phyloP scores from a whole-genome alignment of 768 basidiomycete species.

The Podaxis sp. region DNA sequence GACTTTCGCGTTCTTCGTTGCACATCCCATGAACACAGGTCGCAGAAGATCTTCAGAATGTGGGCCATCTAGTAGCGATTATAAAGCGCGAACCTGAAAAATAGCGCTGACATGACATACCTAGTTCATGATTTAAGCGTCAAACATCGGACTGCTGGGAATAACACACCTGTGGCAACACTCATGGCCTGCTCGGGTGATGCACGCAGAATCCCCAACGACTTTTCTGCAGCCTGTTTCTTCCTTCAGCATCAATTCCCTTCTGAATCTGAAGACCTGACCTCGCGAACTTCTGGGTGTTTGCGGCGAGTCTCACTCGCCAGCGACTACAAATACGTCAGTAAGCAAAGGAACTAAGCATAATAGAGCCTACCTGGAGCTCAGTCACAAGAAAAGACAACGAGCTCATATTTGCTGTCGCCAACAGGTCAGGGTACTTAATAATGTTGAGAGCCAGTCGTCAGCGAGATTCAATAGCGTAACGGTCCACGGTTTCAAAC shows the following conservation, averaged over 20 bases:
- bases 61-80: constrained; percentile 54
- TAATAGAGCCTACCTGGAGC: constrained; percentile 43
- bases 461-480: neutral
- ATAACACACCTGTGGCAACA: constrained; percentile 66
- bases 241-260: constrained; percentile 22
- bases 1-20: constrained; percentile 91
- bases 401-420: constrained; percentile 53
- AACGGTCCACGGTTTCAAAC: neutral
- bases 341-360: neutral
- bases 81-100: neutral
- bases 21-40: constrained; percentile 93
- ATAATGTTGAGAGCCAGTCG: constrained; percentile 1
- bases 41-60: constrained; percentile 79
- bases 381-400: constrained; percentile 72
- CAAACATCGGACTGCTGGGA: neutral
- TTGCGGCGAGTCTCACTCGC: constrained; percentile 87
- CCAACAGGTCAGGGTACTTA: neutral
- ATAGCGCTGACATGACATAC: constrained; percentile 6
- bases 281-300: constrained; percentile 93
- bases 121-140: constrained; percentile 7
- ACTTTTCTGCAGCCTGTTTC: constrained; percentile 80
- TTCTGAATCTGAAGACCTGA: constrained; percentile 27
- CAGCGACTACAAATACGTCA: constrained; percentile 54
- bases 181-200: constrained; percentile 80
- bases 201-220: constrained; percentile 75